Percentiles rank a stretch among this genome's conserved stretches.
These are phyloP conservation scores for Hansenula sp. DNA, from an alignment of 1,139 yeast genomes.

Conservation along the genomic window DNA sequence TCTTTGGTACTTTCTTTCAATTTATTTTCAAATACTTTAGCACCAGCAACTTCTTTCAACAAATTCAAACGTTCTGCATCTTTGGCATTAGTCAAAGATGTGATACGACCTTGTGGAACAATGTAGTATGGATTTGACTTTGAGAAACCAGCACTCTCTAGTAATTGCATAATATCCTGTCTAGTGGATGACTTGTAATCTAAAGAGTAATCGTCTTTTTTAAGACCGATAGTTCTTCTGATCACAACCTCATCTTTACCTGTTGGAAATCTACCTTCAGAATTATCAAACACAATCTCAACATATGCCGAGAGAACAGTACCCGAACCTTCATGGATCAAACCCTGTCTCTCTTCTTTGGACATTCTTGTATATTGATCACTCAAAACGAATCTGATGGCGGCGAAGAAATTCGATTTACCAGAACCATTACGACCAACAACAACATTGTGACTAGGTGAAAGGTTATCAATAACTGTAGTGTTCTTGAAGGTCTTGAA, in stretches of 20 bases:
- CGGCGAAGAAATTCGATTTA: conserved; percentile 93
- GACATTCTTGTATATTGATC: conserved; percentile 87
- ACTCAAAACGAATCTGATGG: conserved; percentile 86
- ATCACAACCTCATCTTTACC: conserved; percentile 63
- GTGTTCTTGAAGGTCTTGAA: conserved; percentile 91
- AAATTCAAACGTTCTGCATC: conserved; percentile 76
- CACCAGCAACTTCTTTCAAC: conserved; percentile 93
- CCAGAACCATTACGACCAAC: conserved; percentile 98
- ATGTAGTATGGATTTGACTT: conserved; percentile 90
- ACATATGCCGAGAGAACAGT: conserved; percentile 93
- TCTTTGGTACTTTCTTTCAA: conserved; percentile 76
- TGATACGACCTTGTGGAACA: conserved; percentile 94
- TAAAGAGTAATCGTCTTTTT: conserved; percentile 74
- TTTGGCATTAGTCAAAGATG: conserved; percentile 82
- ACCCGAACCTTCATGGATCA: conserved; percentile 89
- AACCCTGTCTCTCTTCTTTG: conserved; percentile 85
- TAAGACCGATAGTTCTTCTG: conserved; percentile 86
- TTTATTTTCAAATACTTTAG: conserved; percentile 82
- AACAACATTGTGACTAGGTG: conserved; percentile 84
- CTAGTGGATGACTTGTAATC: conserved; percentile 68
- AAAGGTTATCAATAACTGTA: conserved; percentile 70
- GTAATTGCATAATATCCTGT: conserved; percentile 74
- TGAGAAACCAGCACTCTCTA: conserved; percentile 93
- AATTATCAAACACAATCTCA: conserved; percentile 81
- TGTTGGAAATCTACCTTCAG: conserved; percentile 60